These are phyloP conservation scores for Gossypium stocksii DNA, from an alignment of 345 rosid genomes.

Conservation along the genomic window DNA sequence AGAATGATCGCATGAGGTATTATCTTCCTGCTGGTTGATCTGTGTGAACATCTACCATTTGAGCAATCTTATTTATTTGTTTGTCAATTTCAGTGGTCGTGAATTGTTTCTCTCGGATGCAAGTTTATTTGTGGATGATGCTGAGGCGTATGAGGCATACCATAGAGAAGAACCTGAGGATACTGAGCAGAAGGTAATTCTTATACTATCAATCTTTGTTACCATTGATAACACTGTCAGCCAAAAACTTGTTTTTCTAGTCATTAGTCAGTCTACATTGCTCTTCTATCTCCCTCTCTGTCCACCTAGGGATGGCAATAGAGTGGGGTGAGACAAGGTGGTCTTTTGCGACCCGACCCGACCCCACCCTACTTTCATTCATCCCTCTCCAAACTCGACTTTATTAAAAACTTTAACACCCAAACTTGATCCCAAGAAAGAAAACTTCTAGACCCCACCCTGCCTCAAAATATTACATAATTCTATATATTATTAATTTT, in stretches of 20 bases:
- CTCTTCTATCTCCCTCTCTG: no score
- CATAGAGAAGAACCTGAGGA: constrained; percentile 62
- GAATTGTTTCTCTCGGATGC: constrained; percentile 89
- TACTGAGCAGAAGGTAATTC: constrained; percentile 42
- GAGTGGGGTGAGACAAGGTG: background rate
- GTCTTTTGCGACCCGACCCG: background rate
- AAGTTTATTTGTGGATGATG: constrained; percentile 93
- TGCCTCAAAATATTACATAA: background rate
- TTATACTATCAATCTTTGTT: background rate
- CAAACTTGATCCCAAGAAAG: no score
- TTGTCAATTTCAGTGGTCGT: constrained; percentile 66
- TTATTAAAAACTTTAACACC: no score
- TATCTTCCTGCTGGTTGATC: background rate
- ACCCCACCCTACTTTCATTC: background rate
- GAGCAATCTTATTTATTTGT: constrained; percentile 13
- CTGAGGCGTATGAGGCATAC: constrained; percentile 83
- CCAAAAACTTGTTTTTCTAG: background rate
- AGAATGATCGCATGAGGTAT: constrained; percentile 98
- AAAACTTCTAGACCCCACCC: background rate
- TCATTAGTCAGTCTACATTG: background rate
- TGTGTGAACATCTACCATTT: background rate
- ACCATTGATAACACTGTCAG: background rate
- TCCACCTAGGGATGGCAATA: background rate
- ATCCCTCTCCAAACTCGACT: background rate
- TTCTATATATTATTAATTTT: background rate